Base-by-base conservation (phyloP, 2,329 filamentous ascomycete species). In the Ilyonectria robusta region DNA sequence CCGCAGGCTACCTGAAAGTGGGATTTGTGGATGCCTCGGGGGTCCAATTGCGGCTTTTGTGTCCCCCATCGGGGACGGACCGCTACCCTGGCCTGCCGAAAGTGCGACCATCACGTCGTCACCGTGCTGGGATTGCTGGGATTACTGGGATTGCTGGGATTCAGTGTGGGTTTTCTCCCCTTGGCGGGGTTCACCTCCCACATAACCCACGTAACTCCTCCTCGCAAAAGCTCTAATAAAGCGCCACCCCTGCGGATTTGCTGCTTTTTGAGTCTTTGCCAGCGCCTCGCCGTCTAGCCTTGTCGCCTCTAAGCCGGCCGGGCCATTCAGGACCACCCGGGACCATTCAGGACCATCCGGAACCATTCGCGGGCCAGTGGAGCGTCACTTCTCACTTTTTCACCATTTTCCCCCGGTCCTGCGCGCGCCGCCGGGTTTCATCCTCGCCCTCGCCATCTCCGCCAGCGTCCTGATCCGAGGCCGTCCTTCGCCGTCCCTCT, bases 371-470 rank as follows among this genome's bases (percentile, higher is more conserved):
- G 51, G 59, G 66, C 55, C 63, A 67, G 73, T 76, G 72, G 73
- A 75, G 73, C 71, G 66, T 76, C 69, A 71, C 73, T 72, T 75
- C 67, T 75, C 72, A 73, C 69, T 73, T 75, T 74, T 74, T 75
- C 40, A 70, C 66, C 65, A 64, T 47, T 61, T 40, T 33, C 26
- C 23, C 37, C 48, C 26, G 60, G 66, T 69, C 65, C 42, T 54
- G 62, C 55, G 61, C 60, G 59, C 66, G 29, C 15, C 5, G 48
- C 51, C 63, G 48, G 54, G 57, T 65, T 68, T 63, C 55, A 50
- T 66, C 60, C 63, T 33, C 65, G n/a, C 21, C 48, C 48, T 7
- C 48, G 48, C 21, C 21, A 21, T 21, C 21, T 21, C 21, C 26
- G 48, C 65, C 59, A 26, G 53, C 40, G 37, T 54, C 47, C 46